Conservation (phyloP, 1,284 basidiomycete species). For the Ganoderma sinense region DNA sequence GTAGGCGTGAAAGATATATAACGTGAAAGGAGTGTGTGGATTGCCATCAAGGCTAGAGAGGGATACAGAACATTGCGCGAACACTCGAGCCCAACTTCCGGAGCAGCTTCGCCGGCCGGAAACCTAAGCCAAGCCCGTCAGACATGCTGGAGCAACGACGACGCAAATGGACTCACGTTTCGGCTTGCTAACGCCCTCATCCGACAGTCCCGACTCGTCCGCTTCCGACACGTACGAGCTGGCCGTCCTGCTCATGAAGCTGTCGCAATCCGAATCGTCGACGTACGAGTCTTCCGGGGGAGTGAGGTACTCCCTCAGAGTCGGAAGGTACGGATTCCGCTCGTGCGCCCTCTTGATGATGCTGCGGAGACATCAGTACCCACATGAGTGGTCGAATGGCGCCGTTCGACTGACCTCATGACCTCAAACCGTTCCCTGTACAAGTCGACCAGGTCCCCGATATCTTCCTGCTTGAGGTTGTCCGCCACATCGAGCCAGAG, state of each 20-base stretch:
- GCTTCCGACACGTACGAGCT: neutral
- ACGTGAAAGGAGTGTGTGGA: neutral
- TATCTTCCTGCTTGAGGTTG: conserved; percentile 4
- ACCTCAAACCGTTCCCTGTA: neutral
- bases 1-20: neutral
- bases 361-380: neutral
- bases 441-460: neutral
- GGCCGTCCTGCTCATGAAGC: neutral
- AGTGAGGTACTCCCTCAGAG: neutral
- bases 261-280: neutral
- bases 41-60: neutral
- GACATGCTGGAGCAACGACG: neutral
- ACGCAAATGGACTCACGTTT: neutral
- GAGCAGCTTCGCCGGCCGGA: neutral
- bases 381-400: no score
- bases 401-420: neutral
- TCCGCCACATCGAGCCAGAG: conserved; percentile 8
- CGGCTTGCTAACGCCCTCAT: neutral
- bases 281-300: neutral
- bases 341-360: neutral
- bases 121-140: neutral
- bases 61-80: neutral
- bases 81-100: neutral
- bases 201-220: neutral
- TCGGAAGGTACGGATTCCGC: neutral